Evolutionary conservation across 768 basidiomycete genomes (phyloP).

Genomic region (Mycena indigotica): DNA sequence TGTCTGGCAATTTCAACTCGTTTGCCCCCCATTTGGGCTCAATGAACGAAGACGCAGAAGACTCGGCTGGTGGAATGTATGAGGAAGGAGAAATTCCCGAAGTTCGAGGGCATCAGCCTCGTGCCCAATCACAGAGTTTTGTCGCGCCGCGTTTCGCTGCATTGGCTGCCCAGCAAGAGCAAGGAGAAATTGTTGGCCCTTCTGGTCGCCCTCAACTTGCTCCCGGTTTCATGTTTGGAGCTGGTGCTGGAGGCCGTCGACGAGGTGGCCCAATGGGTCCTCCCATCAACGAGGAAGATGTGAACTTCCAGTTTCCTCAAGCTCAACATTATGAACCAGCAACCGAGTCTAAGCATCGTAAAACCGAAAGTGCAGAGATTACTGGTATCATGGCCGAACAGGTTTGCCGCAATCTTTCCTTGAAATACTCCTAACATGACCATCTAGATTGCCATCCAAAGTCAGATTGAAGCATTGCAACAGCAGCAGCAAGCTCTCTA

Average conservation of each 20-base stretch:
- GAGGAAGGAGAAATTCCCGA: conserved; percentile 85
- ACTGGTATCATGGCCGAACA: conserved; percentile 95
- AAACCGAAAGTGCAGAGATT: conserved; percentile 73
- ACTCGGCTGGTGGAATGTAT: conserved; percentile 46
- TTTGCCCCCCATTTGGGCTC: conserved; percentile 81
- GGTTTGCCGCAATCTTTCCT: conserved; percentile 47
- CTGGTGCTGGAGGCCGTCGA: conserved; percentile 45
- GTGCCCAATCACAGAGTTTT: conserved; percentile 81
- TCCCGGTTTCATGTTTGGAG: conserved; percentile 90
- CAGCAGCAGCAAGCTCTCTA: conserved; percentile 90
- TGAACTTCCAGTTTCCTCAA: conserved; percentile 82
- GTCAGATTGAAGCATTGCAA: conserved; percentile 85
- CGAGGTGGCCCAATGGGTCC: conserved; percentile 61
- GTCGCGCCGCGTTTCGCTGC: conserved; percentile 88
- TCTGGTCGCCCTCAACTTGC: conserved; percentile 87
- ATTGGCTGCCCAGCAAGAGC: conserved; percentile 73
- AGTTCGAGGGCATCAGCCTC: conserved; percentile 63
- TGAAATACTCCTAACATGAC: conserved; percentile 1
- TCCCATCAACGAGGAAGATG: conserved; percentile 79
- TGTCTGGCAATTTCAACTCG: conserved; percentile 64
- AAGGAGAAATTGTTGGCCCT: conserved; percentile 62
- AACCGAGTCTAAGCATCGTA: conserved; percentile 50
- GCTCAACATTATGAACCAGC: conserved; percentile 47
- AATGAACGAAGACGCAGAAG: conserved; percentile 84
- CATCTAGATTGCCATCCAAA: conserved; percentile 85